These are phyloP conservation scores for Coemansia sp. DNA, from an alignment of 192 early-diverging fungal species.

Conservation along the genomic window DNA sequence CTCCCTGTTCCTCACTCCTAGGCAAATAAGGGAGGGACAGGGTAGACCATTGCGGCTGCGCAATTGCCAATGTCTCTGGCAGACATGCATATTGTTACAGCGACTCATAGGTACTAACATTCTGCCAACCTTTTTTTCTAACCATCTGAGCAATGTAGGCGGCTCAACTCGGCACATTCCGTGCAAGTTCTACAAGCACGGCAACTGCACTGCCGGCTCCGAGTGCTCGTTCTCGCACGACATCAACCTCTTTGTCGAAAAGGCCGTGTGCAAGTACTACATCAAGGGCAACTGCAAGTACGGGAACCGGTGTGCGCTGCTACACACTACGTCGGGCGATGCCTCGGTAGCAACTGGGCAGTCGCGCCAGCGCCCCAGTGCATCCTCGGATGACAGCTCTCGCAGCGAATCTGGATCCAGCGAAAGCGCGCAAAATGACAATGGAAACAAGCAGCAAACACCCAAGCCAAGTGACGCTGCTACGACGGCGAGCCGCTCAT, in stretches of 20 bases:
- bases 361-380: constrained; percentile 5
- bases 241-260: constrained; percentile 59
- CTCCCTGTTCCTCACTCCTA: background rate
- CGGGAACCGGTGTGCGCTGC: constrained; percentile 71
- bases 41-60: background rate
- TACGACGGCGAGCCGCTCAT: background rate
- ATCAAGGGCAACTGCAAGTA: constrained; percentile 79
- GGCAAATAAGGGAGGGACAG: background rate
- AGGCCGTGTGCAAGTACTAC: constrained; percentile 72
- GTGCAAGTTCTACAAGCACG: constrained; percentile 78
- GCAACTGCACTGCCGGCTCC: constrained; percentile 72
- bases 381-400: constrained; percentile 5
- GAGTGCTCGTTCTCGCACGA: constrained; percentile 76
- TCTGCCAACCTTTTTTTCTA: background rate
- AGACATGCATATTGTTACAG: background rate
- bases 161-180: constrained; percentile 63
- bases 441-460: background rate
- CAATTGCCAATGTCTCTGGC: constrained; percentile 1
- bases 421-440: constrained; percentile 13
- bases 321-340: constrained; percentile 20
- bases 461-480: constrained; percentile 1
- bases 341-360: constrained; percentile 1
- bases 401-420: constrained; percentile 9
- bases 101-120: background rate
- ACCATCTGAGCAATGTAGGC: constrained; percentile 18